phyloP scores from a whole-genome alignment of 257 asterid species.

The Jacaranda mimosifolia region DNA sequence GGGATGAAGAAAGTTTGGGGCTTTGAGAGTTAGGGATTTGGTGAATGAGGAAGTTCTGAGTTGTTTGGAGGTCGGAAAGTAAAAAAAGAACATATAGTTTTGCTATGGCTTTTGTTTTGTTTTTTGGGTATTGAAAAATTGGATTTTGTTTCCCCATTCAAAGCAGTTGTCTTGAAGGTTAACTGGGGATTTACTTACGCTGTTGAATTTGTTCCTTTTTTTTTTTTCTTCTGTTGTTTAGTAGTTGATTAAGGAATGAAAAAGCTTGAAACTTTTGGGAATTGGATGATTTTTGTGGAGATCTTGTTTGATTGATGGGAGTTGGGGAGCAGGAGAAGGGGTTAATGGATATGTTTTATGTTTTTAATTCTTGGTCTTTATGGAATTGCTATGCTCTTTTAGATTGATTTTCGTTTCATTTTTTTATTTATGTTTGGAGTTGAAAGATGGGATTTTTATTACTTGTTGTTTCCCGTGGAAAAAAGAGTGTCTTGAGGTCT shows the following conservation, averaged over 20 bases:
- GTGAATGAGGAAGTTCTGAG: neutral
- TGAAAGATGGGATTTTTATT: slow-evolving; percentile 25
- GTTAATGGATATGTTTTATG: slow-evolving; percentile 13
- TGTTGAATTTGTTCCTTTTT: slow-evolving; percentile 5
- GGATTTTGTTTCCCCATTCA: neutral
- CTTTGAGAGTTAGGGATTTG: neutral
- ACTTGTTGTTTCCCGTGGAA: neutral
- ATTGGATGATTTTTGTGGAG: slow-evolving; percentile 23
- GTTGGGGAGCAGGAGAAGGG: slow-evolving; percentile 12
- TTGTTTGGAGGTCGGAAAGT: neutral
- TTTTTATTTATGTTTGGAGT: neutral
- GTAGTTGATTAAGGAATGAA: slow-evolving; percentile 16
- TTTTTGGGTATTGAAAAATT: slow-evolving; percentile 2
- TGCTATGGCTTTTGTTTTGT: neutral
- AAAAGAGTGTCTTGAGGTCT: neutral
- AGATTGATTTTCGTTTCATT: neutral
- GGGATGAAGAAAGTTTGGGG: slow-evolving; percentile 15
- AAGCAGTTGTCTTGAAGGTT: slow-evolving; percentile 6
- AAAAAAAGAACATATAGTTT: slow-evolving; percentile 23
- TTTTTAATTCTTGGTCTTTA: neutral
- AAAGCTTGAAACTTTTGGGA: slow-evolving; percentile 1
- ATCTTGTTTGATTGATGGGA: slow-evolving; percentile 35
- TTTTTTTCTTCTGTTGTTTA: neutral
- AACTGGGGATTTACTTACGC: slow-evolving; percentile 10
- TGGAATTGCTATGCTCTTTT: slow-evolving; percentile 1